phyloP scores from a whole-genome alignment of 768 basidiomycete species.

The Agrocybe chaxingu region DNA sequence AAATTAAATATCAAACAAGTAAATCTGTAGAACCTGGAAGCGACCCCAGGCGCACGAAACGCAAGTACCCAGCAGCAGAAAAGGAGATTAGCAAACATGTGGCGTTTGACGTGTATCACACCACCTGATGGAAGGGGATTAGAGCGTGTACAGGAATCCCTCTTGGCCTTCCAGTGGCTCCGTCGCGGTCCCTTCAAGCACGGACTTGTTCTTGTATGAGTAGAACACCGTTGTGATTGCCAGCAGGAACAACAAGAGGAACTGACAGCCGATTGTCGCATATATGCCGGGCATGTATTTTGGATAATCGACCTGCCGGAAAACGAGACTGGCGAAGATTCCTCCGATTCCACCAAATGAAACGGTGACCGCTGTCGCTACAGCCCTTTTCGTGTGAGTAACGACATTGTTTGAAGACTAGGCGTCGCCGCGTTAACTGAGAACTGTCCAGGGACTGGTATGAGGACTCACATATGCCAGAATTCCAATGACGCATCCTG shows the following conservation, averaged over 20 bases:
- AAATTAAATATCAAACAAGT: no score
- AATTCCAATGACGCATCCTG: slow-evolving; percentile 43
- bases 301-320: slow-evolving; percentile 43
- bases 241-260: slow-evolving; percentile 37
- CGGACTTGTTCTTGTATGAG: slow-evolving; percentile 29
- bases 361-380: slow-evolving; percentile 43
- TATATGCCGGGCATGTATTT: slow-evolving; percentile 45
- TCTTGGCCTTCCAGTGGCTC: slow-evolving; percentile 27
- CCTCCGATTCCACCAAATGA: slow-evolving; percentile 49
- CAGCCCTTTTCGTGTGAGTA: slow-evolving; percentile 47
- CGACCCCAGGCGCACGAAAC: no score
- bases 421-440: not conserved
- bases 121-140: slow-evolving; percentile 5
- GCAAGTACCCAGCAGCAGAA: no score
- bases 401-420: slow-evolving; percentile 49
- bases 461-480: slow-evolving; percentile 42
- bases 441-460: slow-evolving; percentile 5
- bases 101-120: not conserved
- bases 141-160: slow-evolving; percentile 42
- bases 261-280: slow-evolving; percentile 42
- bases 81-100: not conserved
- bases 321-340: slow-evolving; percentile 44
- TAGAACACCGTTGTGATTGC: slow-evolving; percentile 36
- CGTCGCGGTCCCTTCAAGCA: slow-evolving; percentile 18
- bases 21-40: no score